phyloP scores from a whole-genome alignment of 768 basidiomycete genomes.

The Rossbeevera mucosa region DNA sequence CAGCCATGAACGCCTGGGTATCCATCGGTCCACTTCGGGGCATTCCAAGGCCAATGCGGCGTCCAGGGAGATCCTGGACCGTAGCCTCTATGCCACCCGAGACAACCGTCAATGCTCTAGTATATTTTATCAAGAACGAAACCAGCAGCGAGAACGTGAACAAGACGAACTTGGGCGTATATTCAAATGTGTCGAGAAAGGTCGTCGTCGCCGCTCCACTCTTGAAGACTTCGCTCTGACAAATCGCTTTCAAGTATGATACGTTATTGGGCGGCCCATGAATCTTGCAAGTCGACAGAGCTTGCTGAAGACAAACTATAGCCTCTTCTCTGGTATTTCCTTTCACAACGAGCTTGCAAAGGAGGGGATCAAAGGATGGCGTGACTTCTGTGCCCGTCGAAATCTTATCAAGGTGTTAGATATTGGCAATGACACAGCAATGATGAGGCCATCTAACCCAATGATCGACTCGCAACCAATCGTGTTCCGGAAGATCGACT shows the following conservation, averaged over 20 bases:
- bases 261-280: conserved; percentile 61
- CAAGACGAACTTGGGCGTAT: conserved; percentile 35
- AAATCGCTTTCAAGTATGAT: conserved; percentile 45
- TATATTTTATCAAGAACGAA: not conserved
- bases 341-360: conserved; percentile 57
- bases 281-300: conserved; percentile 40
- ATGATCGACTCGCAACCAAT: conserved; percentile 58
- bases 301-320: conserved; percentile 36
- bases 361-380: conserved; percentile 52
- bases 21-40: conserved; percentile 68
- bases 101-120: conserved; percentile 49
- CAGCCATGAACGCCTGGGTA: conserved; percentile 47
- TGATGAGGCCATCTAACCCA: conserved; percentile 39
- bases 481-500: conserved; percentile 39
- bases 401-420: conserved; percentile 28
- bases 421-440: not conserved
- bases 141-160: not conserved
- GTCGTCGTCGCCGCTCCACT: conserved; percentile 44
- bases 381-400: conserved; percentile 49
- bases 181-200: conserved; percentile 44
- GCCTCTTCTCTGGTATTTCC: conserved; percentile 45
- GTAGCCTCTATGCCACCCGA: conserved; percentile 53
- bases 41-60: conserved; percentile 50
- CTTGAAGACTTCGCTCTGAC: conserved; percentile 35
- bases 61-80: conserved; percentile 52